phyloP scores from a whole-genome alignment of 2,329 filamentous ascomycete genomes.

The Sordariomycetes sp. region DNA sequence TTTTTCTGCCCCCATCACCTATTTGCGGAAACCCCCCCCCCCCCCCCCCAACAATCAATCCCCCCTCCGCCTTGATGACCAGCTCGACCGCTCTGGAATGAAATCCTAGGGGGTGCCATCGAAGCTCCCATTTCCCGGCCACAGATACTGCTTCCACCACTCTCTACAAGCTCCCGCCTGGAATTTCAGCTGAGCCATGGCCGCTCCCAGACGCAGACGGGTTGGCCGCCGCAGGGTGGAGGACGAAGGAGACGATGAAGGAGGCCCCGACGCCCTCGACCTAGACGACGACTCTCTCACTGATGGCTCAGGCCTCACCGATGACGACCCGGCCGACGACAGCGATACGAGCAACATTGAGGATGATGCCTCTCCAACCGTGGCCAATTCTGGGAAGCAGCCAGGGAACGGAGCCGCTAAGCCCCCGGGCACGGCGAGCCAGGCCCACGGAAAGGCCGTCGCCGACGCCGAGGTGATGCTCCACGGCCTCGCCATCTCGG shows the following conservation, averaged over 20 bases:
- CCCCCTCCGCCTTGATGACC: conserved; percentile 4
- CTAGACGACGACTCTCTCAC: conserved; percentile 53
- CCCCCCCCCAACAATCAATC: conserved; percentile 1
- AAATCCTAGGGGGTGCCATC: conserved; percentile 2
- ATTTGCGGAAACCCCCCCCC: too few species aligned
- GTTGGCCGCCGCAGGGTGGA: conserved; percentile 56
- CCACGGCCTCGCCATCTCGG: conserved; percentile 34
- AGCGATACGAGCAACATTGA: conserved; percentile 50
- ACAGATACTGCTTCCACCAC: conserved; percentile 7
- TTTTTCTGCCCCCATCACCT: conserved; percentile 5
- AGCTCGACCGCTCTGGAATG: conserved; percentile 1
- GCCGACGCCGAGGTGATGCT: conserved; percentile 48
- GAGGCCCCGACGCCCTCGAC: conserved; percentile 38
- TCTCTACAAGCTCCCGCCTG: conserved; percentile 1
- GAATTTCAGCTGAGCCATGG: conserved; percentile 23
- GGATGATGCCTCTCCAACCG: conserved; percentile 39
- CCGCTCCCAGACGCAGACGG: conserved; percentile 46
- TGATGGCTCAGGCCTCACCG: conserved; percentile 48
- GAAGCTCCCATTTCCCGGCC: conserved; percentile 5
- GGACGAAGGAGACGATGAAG: conserved; percentile 60
- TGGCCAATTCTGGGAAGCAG: conserved; percentile 24
- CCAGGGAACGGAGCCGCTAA: conserved; percentile 27
- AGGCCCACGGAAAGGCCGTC: conserved; percentile 16
- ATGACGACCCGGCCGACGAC: conserved; percentile 43
- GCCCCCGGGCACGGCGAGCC: conserved; percentile 8